A percentile compares a stretch with the other conserved stretches of the same genome.
phyloP scores from a whole-genome alignment of 805 yeast species.

The Henningerozyma blattae region DNA sequence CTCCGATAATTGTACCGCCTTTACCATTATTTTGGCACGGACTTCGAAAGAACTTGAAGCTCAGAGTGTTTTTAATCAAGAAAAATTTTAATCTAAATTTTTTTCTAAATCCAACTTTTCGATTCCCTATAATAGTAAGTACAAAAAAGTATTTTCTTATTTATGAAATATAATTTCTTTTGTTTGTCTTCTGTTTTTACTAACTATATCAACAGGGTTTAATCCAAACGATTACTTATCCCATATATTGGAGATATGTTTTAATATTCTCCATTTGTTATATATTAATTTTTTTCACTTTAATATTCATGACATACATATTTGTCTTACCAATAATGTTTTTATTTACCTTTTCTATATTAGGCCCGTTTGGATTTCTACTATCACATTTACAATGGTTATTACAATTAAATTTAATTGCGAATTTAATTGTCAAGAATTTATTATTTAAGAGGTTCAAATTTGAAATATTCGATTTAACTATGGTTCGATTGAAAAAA shows the following conservation, averaged over 20 bases:
- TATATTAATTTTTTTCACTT: constrained; percentile 10
- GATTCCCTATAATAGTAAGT: constrained; percentile 1
- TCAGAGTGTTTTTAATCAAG: no score
- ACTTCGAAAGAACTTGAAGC: no score
- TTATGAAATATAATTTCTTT: not conserved
- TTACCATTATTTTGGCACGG: no score
- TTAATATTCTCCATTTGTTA: constrained; percentile 15
- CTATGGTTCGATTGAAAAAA: no score
- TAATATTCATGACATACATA: constrained; percentile 14
- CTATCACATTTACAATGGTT: constrained; percentile 22
- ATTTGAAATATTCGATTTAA: constrained; percentile 14
- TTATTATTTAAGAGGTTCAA: constrained; percentile 15
- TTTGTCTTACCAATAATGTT: constrained; percentile 17
- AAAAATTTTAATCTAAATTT: not conserved
- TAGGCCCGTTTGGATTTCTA: constrained; percentile 24
- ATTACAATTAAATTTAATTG: constrained; percentile 17
- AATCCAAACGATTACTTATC: constrained; percentile 11
- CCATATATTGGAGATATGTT: constrained; percentile 20
- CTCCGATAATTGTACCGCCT: no score
- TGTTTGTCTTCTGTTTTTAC: not conserved
- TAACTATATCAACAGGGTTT: constrained; percentile 13
- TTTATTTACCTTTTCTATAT: constrained; percentile 13
- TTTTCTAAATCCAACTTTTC: not conserved
- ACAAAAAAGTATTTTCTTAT: not conserved
- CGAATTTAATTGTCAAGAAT: constrained; percentile 14